phyloP scores from a whole-genome alignment of 805 yeast species.

The Ogataea angusta region DNA sequence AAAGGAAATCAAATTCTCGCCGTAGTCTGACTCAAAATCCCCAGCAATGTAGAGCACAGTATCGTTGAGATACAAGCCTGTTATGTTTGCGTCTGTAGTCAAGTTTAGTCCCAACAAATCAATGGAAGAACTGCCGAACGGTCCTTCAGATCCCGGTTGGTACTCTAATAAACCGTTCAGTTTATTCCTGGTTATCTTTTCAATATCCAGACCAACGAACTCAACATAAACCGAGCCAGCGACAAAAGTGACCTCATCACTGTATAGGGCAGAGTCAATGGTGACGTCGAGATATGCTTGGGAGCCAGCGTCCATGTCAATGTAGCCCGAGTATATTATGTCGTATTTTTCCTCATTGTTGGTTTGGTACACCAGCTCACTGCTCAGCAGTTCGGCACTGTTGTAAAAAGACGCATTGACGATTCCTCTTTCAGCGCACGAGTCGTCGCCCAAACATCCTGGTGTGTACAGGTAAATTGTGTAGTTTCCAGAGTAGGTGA shows the following conservation, averaged over 20 bases:
- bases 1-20: conserved; percentile 38
- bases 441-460: conserved; percentile 68
- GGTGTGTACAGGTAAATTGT: conserved; percentile 77
- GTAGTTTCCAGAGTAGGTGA: conserved; percentile 72
- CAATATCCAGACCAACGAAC: conserved; percentile 44
- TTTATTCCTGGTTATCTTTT: conserved; percentile 27
- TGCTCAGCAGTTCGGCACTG: conserved; percentile 42
- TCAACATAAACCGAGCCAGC: conserved; percentile 63
- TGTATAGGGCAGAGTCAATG: conserved; percentile 32
- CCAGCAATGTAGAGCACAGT: conserved; percentile 47
- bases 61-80: conserved; percentile 32
- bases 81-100: conserved; percentile 40
- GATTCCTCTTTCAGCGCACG: conserved; percentile 70
- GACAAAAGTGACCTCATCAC: conserved; percentile 51
- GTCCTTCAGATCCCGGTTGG: conserved; percentile 39
- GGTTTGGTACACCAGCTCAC: conserved; percentile 66
- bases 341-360: conserved; percentile 82
- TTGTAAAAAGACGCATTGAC: conserved; percentile 71
- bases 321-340: conserved; percentile 63
- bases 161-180: conserved; percentile 85
- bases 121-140: conserved; percentile 49
- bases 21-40: conserved; percentile 37
- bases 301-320: conserved; percentile 42
- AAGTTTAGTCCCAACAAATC: conserved; percentile 36
- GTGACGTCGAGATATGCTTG: conserved; percentile 39